Conservation (phyloP, 2,329 filamentous ascomycete species). For the Ophiostoma sp. region DNA sequence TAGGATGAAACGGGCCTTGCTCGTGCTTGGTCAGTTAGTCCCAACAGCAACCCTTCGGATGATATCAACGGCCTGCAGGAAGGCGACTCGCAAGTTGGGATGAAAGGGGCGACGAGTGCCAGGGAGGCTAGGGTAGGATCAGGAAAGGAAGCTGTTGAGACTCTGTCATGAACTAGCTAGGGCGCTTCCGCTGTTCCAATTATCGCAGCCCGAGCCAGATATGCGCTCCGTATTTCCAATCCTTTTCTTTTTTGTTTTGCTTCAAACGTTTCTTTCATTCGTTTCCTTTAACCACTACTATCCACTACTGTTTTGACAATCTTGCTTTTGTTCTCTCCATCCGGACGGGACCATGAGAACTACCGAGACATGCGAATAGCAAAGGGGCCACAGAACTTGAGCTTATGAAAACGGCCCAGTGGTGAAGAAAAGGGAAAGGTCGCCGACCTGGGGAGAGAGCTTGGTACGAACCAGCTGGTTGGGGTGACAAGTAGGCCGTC, state of each 20-base stretch:
- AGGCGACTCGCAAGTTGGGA: too few relatives aligned
- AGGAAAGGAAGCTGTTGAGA: too few relatives aligned
- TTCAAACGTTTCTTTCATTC: background rate
- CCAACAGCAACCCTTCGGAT: too few relatives aligned
- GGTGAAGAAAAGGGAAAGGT: conserved; percentile 5
- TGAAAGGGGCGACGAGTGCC: too few relatives aligned
- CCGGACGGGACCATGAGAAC: too few relatives aligned
- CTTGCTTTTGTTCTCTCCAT: background rate
- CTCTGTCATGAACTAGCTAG: too few relatives aligned
- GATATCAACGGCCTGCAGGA: too few relatives aligned
- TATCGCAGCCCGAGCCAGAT: background rate
- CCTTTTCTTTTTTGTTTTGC: background rate
- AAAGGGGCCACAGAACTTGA: background rate
- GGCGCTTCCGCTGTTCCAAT: background rate
- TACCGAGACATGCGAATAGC: background rate
- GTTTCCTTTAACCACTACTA: background rate
- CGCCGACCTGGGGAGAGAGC: background rate
- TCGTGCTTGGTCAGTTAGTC: too few relatives aligned
- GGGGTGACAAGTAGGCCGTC: background rate
- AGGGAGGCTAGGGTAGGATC: too few relatives aligned
- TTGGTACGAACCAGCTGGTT: background rate
- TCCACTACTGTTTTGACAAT: background rate
- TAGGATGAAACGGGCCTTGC: too few relatives aligned
- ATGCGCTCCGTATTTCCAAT: background rate
- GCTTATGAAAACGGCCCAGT: background rate